Percentiles rank a stretch among this genome's conserved stretches.
These are phyloP conservation scores for Epichloe festucae DNA, from an alignment of 2,329 filamentous ascomycete genomes.

Conservation along the genomic window DNA sequence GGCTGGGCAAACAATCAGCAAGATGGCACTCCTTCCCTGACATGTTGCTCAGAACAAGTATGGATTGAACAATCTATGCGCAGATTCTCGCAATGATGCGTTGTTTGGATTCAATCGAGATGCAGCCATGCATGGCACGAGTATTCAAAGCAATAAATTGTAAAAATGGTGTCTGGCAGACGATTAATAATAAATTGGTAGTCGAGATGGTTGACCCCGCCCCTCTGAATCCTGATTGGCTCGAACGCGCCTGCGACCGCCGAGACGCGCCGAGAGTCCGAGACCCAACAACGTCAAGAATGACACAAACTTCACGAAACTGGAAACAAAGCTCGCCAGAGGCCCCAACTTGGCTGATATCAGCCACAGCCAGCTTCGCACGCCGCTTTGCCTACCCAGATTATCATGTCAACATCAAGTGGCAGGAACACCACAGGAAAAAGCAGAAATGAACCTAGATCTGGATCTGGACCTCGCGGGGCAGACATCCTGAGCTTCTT, in stretches of 20 bases:
- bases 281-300: not conserved
- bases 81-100: too few species aligned
- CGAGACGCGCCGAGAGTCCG: not conserved
- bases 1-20: not conserved
- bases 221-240: not conserved
- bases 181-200: not conserved
- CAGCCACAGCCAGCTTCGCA: not conserved
- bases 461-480: conserved; percentile 4
- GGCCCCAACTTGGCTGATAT: not conserved
- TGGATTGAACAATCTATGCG: too few species aligned
- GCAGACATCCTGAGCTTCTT: conserved; percentile 27
- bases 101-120: too few species aligned
- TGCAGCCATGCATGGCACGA: too few species aligned
- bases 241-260: not conserved
- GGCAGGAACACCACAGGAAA: conserved; percentile 8
- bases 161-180: too few species aligned
- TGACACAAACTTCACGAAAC: not conserved
- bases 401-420: conserved; percentile 12
- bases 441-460: not conserved
- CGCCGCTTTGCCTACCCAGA: not conserved
- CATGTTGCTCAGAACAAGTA: too few species aligned
- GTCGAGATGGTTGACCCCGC: not conserved
- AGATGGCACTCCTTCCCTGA: too few species aligned
- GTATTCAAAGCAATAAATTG: too few species aligned
- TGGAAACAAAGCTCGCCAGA: not conserved